Evolutionary conservation across 2,329 filamentous ascomycete genomes (phyloP).

Genomic region (Zasmidium cellare): DNA sequence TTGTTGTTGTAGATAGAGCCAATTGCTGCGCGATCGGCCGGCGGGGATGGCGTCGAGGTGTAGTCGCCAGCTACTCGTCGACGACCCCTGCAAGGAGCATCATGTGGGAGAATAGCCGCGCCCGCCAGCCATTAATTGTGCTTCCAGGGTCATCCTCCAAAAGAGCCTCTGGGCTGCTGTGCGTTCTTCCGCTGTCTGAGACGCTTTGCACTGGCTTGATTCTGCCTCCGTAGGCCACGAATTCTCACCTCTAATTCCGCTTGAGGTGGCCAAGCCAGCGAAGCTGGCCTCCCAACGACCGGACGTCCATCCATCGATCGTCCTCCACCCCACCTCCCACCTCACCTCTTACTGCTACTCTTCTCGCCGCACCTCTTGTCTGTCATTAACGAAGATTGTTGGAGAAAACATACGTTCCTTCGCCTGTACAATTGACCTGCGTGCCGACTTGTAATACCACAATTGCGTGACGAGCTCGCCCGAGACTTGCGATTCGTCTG

Average conservation of each 20-base stretch:
- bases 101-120: background rate
- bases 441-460: background rate
- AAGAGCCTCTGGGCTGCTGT: background rate
- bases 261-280: too few species aligned
- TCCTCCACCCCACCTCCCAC: background rate
- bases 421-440: background rate
- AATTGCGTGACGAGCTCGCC: background rate
- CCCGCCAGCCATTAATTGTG: background rate
- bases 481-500: background rate
- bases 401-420: background rate
- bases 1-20: too few species aligned
- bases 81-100: background rate
- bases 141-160: background rate
- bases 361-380: background rate
- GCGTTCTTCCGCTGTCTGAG: background rate
- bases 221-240: too few species aligned
- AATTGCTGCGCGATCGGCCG: background rate
- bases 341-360: background rate
- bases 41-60: background rate
- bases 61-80: too few species aligned
- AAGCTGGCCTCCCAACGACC: too few species aligned
- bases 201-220: too few species aligned
- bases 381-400: background rate
- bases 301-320: too few species aligned
- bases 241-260: too few species aligned